These are phyloP conservation scores for Medicago arabica DNA, from an alignment of 306 rosid genomes.

Conservation along the genomic window DNA sequence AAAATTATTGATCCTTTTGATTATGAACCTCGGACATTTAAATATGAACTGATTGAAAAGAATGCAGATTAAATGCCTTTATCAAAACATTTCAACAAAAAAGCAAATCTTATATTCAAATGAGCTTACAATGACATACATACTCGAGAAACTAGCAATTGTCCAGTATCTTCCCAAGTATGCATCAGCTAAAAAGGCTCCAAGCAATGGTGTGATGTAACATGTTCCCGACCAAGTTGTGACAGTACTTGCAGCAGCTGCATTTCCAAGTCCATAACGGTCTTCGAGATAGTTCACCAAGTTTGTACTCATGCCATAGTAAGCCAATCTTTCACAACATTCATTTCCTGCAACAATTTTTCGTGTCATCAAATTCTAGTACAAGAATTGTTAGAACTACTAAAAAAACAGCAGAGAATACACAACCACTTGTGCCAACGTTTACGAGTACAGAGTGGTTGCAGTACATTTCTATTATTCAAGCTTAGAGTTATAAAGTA, in stretches of 20 bases:
- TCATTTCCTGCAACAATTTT: conserved; percentile 61
- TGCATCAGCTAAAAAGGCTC: conserved; percentile 88
- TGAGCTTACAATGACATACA: conserved; percentile 74
- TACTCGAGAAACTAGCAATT: conserved; percentile 67
- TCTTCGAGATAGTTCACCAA: conserved; percentile 76
- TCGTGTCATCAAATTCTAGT: background rate
- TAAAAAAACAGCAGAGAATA: background rate
- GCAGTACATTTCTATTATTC: no score
- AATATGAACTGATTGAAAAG: no score
- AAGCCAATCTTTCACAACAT: conserved; percentile 87
- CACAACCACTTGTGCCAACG: background rate
- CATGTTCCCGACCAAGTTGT: conserved; percentile 83
- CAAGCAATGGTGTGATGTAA: conserved; percentile 79
- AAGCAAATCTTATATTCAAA: background rate
- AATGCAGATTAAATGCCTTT: background rate
- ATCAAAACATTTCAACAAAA: background rate
- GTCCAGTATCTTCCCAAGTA: conserved; percentile 92
- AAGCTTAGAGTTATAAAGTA: background rate
- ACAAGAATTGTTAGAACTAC: background rate
- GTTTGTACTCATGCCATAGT: conserved; percentile 87
- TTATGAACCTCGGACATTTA: no score
- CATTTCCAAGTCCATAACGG: conserved; percentile 63
- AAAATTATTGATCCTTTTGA: no score
- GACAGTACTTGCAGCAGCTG: conserved; percentile 64
- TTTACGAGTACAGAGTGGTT: no score